Evolutionary conservation across 345 rosid species (phyloP), one percentile per base, ranked within the genome.

Genomic region (Boechera retrofracta): DNA sequence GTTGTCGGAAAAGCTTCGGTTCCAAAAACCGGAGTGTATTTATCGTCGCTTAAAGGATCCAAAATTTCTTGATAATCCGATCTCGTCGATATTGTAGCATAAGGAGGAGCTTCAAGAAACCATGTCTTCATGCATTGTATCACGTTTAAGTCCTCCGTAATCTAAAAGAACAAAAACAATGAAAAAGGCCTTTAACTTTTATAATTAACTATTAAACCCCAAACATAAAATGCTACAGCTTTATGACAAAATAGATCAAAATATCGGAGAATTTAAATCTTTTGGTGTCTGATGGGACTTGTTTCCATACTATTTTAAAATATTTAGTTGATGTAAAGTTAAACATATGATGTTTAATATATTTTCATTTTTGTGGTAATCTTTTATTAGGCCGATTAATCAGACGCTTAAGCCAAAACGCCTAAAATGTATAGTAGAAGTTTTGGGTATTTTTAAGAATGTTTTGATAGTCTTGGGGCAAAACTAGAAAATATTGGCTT

Each of bases 101-200:
- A 81, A 42, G 86, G 84, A 38, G 86, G 86, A 75, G 70, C 72
- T 75, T 87, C 96, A 79, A 91, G 81, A 75, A 88, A 85, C 48
- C 84, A 84, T 10, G 83, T 73, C 82, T 87, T 85, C 11, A 91
- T 72, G 41, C 65, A 81, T 72, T 84, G 91, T 72, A 96, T 83
- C 64, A 93, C 84, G 72, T 82, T 73, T 3, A 69, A 81, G 71
- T 96, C 98, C 81, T 96, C 99, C 80, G 78, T 61, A 77, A 96
- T 86, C 99, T 96, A 71, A 52, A 77, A 48, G 48, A 62, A 47
- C 28, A 33, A 45, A 38, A 33, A n/a, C 6, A 35, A 4, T 10
- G 15, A 10, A 11, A 10, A 15, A 63, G 13, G 5, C 39, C 26
- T 38, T 66, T 2, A 67, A 67, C 45, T 39, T 67, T 49, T 39